Evolutionary conservation across 345 rosid genomes (phyloP).

Genomic region (Brassica rapa): DNA sequence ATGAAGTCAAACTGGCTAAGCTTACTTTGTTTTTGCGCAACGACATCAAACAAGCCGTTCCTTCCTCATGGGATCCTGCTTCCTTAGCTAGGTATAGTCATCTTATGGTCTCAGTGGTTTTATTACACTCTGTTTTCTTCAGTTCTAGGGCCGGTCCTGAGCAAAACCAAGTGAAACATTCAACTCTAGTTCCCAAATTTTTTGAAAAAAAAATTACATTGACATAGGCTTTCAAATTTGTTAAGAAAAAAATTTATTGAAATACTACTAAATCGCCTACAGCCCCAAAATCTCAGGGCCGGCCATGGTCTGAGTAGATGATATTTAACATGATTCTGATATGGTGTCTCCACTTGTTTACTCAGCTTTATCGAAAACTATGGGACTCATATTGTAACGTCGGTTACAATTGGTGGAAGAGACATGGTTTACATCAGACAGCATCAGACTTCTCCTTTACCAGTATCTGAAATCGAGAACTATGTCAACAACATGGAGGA

Average conservation of each 20-base stretch:
- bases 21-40: slow-evolving; percentile 55
- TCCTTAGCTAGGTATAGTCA: slow-evolving; percentile 67
- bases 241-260: too few relatives aligned
- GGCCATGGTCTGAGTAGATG: too few relatives aligned
- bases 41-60: slow-evolving; percentile 78
- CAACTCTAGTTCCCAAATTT: too few relatives aligned
- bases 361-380: slow-evolving; percentile 83
- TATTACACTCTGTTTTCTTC: background rate
- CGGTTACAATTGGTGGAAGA: slow-evolving; percentile 95
- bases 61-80: slow-evolving; percentile 98
- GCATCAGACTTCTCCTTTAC: slow-evolving; percentile 84
- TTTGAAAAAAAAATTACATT: too few relatives aligned
- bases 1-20: slow-evolving; percentile 57
- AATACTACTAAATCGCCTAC: too few relatives aligned
- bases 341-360: slow-evolving; percentile 3
- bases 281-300: too few relatives aligned
- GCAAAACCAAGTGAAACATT: too few relatives aligned
- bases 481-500: slow-evolving; percentile 72
- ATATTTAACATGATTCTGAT: background rate
- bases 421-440: slow-evolving; percentile 92
- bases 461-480: slow-evolving; percentile 68
- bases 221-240: too few relatives aligned
- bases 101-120: background rate
- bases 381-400: slow-evolving; percentile 86
- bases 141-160: too few relatives aligned